Conservation (phyloP, 129 eudicot species). For the Chrysanthemum seticuspe region DNA sequence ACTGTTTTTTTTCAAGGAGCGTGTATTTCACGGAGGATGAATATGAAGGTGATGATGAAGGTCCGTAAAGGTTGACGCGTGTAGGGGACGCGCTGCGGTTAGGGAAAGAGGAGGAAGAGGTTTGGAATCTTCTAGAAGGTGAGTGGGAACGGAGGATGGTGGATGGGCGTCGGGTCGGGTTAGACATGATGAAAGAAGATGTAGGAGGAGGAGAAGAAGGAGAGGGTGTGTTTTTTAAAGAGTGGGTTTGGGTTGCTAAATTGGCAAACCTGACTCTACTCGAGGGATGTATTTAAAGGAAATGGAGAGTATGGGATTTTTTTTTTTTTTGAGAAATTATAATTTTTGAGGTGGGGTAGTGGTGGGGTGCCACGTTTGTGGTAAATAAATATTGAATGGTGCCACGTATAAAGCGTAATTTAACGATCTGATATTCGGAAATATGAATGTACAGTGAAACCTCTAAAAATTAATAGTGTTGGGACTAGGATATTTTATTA, state of each 20-base stretch:
- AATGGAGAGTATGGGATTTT: not conserved
- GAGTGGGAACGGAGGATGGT: conserved; percentile 46
- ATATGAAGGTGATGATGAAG: conserved; percentile 23
- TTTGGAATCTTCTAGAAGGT: conserved; percentile 48
- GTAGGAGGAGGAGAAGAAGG: not conserved
- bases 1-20: conserved; percentile 36
- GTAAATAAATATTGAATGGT: conserved; percentile 15
- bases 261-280: conserved; percentile 76
- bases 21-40: not conserved
- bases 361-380: conserved; percentile 42
- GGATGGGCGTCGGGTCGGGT: conserved; percentile 39
- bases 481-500: too few relatives aligned
- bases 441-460: too few relatives aligned
- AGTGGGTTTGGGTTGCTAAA: conserved; percentile 35
- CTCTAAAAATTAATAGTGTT: too few relatives aligned
- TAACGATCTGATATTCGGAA: too few relatives aligned
- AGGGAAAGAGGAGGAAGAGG: conserved; percentile 35
- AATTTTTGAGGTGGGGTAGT: conserved; percentile 19
- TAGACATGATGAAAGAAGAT: conserved; percentile 44
- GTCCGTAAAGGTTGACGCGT: conserved; percentile 34
- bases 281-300: conserved; percentile 63
- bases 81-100: conserved; percentile 55
- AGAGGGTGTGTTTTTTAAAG: not conserved
- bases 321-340: not conserved
- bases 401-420: conserved; percentile 16